Evolutionary conservation across 305 asterid genomes (phyloP).

Genomic region (Petunia hybrid): DNA sequence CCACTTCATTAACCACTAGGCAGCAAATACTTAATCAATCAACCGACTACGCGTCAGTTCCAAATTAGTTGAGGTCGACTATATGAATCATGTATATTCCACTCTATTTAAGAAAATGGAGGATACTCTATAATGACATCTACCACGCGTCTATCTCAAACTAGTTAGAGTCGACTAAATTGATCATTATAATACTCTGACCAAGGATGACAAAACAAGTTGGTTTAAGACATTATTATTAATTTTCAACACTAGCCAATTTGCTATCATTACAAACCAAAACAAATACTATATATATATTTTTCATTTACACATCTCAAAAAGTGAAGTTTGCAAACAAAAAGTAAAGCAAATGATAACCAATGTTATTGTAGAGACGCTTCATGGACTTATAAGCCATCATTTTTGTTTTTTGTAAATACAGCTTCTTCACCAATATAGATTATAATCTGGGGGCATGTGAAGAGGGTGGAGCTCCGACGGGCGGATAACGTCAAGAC

Average conservation of each 20-base stretch:
- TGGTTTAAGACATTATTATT: too few species aligned
- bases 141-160: neutral
- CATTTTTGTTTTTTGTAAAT: neutral
- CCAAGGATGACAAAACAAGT: neutral
- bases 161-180: neutral
- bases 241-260: neutral
- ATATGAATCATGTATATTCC: neutral
- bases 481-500: too few species aligned
- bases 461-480: too few species aligned
- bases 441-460: too few species aligned
- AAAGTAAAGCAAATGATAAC: constrained; percentile 34
- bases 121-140: neutral
- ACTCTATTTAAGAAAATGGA: neutral
- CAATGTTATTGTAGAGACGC: constrained; percentile 50
- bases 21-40: neutral
- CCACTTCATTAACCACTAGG: too few species aligned
- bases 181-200: neutral
- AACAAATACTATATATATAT: neutral
- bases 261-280: neutral
- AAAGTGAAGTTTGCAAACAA: constrained; percentile 10
- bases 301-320: neutral
- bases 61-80: neutral
- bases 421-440: too few species aligned
- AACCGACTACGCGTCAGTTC: neutral
- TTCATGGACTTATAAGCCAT: constrained; percentile 54